Base-by-base conservation (phyloP, 106 monocot genomes). In the Dioscorea dumetorum region DNA sequence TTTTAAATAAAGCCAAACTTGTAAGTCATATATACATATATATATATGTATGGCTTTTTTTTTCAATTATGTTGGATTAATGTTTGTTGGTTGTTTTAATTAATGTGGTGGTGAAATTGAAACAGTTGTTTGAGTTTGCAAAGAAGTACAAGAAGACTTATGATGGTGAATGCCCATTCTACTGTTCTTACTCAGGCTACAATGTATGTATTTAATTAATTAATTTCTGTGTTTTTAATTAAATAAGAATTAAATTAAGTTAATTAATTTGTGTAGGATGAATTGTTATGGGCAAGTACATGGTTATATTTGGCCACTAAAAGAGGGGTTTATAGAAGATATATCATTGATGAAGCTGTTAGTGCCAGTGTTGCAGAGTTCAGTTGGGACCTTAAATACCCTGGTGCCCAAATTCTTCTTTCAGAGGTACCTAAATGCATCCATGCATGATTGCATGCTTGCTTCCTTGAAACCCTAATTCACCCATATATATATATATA, bases 131-230 rank as follows among this genome's bases (percentile, higher is more conserved):
- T 51, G 84, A 87, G 35, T 88, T 99, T 70, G 89, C 89, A 0
- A 82, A 72, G 28, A 79, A 28, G 28, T 66, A 78, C 78, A 80
- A 77, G 67, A 88, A 84, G 71, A 92, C 92, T 14, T 86, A 83
- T 63, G 97, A 99, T 72, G 88, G 88, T 48, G 97, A 99, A 70
- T 90, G 90, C 60, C 92, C 97, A 22, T 89, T 92, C 86, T 99
- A 99, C 72, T 99, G 89, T 72, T 99, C 92, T 67, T 92, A 72
- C 34, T 99, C 97, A 12, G 97, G 97, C 60, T 90, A 82, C 68
- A 74, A 93, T 73, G 97, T 99, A 78, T 58, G 0, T 49, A 5
- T 48, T 51, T 59, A 8, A 4, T 33, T 56, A 22, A 8, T 48
- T 17, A 31, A 49, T 50, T 49, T 12, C 0, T 33, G 17, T 68